A percentile compares a stretch with the other conserved stretches of the same genome.
phyloP scores from a whole-genome alignment of 2,329 filamentous ascomycete genomes.

The Neurospora crassa region DNA sequence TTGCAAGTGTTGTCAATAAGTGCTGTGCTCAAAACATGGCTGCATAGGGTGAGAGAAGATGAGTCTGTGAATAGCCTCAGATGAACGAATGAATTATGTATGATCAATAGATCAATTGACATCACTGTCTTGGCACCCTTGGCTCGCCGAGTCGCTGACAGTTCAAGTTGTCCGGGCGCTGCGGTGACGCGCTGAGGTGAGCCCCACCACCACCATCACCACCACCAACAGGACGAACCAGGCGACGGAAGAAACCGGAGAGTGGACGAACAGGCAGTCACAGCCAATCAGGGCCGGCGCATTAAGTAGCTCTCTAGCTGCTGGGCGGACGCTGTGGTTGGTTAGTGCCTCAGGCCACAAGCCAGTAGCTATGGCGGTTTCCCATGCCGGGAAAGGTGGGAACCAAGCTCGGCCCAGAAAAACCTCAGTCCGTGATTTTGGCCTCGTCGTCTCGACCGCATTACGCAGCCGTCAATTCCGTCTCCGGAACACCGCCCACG shows the following conservation, averaged over 20 bases:
- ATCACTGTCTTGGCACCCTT: neutral
- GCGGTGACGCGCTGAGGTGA: neutral
- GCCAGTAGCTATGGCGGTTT: slow-evolving; percentile 9
- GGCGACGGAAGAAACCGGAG: slow-evolving; percentile 16
- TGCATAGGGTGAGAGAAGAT: neutral
- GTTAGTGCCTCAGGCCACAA: slow-evolving; percentile 35
- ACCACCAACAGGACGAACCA: neutral
- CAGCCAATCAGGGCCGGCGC: slow-evolving; percentile 35
- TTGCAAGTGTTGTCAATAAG: neutral
- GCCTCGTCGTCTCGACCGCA: slow-evolving; percentile 17
- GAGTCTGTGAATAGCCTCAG: neutral
- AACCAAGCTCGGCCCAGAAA: slow-evolving; percentile 21
- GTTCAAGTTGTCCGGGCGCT: neutral
- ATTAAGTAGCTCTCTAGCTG: slow-evolving; percentile 25
- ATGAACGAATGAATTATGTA: neutral
- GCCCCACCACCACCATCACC: neutral
- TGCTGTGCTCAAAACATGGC: neutral
- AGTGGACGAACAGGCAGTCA: neutral
- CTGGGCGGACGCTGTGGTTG: neutral
- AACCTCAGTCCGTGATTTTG: slow-evolving; percentile 33
- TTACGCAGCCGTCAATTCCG: slow-evolving; percentile 3
- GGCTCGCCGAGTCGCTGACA: neutral
- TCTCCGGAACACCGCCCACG: slow-evolving; percentile 14
- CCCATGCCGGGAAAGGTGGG: slow-evolving; percentile 16
- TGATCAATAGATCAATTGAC: neutral